These are phyloP conservation scores for Amylocarpus encephaloides DNA, from an alignment of 2,329 filamentous ascomycete species.

Conservation along the genomic window DNA sequence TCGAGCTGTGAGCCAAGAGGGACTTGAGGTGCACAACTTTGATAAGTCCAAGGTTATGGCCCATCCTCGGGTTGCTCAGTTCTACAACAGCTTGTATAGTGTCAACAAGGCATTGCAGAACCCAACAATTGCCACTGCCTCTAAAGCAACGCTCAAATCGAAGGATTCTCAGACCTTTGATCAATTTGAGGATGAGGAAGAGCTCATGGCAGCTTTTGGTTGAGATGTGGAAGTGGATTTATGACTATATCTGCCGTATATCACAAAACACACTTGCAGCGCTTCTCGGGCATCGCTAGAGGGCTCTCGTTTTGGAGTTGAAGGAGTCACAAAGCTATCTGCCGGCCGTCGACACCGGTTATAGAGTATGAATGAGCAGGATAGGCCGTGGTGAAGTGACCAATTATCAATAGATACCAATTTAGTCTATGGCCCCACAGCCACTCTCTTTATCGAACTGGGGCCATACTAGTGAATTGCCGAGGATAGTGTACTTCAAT, in stretches of 20 bases:
- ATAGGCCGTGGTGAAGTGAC: too few species aligned
- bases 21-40: constrained; percentile 82
- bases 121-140: constrained; percentile 25
- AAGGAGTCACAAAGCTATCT: too few species aligned
- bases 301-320: too few species aligned
- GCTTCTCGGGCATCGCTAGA: neutral
- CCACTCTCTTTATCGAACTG: too few species aligned
- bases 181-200: constrained; percentile 41
- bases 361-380: too few species aligned
- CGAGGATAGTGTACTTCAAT: too few species aligned
- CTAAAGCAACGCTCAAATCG: constrained; percentile 14
- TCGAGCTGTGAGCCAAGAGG: constrained; percentile 80
- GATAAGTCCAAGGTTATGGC: constrained; percentile 91
- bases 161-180: constrained; percentile 9
- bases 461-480: too few species aligned
- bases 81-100: constrained; percentile 77
- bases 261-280: constrained; percentile 4
- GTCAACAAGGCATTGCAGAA: constrained; percentile 48
- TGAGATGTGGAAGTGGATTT: neutral
- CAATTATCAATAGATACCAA: too few species aligned
- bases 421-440: too few species aligned
- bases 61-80: constrained; percentile 75
- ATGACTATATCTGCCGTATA: neutral
- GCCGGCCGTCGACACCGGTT: too few species aligned
- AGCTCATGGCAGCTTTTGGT: constrained; percentile 40